Evolutionary conservation across 225 moss, liverwort and hornwort genomes (phyloP).

Genomic region (Sphagnum tenellum): DNA sequence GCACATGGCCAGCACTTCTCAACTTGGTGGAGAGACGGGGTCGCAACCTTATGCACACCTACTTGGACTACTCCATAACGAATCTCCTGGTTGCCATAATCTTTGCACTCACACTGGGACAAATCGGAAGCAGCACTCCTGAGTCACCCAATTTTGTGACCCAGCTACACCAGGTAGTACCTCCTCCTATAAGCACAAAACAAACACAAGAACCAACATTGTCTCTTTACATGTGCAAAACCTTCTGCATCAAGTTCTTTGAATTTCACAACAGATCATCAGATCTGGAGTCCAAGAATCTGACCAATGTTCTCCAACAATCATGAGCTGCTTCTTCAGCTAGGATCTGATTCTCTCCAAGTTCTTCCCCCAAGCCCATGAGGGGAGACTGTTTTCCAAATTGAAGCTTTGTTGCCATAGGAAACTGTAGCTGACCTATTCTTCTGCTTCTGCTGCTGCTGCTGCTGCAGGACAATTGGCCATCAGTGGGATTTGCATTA

Average conservation of each 20-base stretch:
- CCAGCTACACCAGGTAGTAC: slow-evolving; percentile 64
- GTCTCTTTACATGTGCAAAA: too few relatives aligned
- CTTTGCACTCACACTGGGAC: slow-evolving; percentile 77
- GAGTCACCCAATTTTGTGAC: slow-evolving; percentile 61
- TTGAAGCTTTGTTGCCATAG: neutral
- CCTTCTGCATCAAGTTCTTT: too few relatives aligned
- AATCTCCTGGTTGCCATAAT: slow-evolving; percentile 65
- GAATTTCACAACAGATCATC: too few relatives aligned
- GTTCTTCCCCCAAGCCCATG: neutral
- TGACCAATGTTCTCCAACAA: neutral
- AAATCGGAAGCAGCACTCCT: slow-evolving; percentile 46
- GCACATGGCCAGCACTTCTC: slow-evolving; percentile 90
- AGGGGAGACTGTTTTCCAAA: too few relatives aligned
- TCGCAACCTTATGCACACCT: slow-evolving; percentile 80
- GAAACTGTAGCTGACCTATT: neutral
- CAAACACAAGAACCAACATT: too few relatives aligned
- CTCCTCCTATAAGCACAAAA: too few relatives aligned
- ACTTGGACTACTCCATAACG: slow-evolving; percentile 90
- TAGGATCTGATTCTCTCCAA: neutral
- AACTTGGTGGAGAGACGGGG: slow-evolving; percentile 80
- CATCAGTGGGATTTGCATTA: slow-evolving; percentile 56
- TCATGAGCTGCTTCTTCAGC: neutral
- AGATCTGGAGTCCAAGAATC: too few relatives aligned
- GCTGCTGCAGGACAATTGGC: slow-evolving; percentile 47
- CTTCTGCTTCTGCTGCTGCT: neutral